Evolutionary conservation across 768 basidiomycete genomes (phyloP).

Genomic region (Chlorophyllum brunneum): DNA sequence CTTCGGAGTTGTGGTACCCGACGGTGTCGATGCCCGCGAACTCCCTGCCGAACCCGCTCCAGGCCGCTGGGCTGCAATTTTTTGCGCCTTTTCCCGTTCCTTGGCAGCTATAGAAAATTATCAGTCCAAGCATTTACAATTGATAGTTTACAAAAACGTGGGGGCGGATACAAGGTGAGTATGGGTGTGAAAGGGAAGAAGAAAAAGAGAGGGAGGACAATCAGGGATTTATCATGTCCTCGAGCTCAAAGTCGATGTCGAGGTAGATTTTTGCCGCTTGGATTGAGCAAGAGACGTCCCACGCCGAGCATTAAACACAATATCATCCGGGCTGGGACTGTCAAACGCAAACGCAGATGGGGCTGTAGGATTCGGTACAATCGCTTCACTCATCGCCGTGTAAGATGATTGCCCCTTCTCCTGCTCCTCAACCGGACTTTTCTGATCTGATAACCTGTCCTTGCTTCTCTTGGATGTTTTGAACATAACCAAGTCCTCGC

Average conservation of each 20-base stretch:
- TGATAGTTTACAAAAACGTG: constrained; percentile 18
- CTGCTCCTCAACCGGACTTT: constrained; percentile 22
- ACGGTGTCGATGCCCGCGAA: constrained; percentile 43
- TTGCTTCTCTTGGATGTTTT: constrained; percentile 31
- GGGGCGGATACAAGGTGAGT: not conserved
- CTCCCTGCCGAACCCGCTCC: constrained; percentile 37
- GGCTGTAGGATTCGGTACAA: constrained; percentile 32
- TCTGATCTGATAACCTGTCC: constrained; percentile 25
- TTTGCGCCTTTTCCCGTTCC: constrained; percentile 76
- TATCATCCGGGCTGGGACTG: constrained; percentile 88
- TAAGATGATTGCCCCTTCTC: constrained; percentile 7
- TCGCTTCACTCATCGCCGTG: constrained; percentile 4
- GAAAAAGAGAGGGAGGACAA: constrained; percentile 15
- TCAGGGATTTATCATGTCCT: constrained; percentile 15
- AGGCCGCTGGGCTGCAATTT: constrained; percentile 43
- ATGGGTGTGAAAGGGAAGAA: constrained; percentile 16
- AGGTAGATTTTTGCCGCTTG: constrained; percentile 18
- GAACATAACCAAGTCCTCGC: constrained; percentile 38
- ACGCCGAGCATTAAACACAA: constrained; percentile 75
- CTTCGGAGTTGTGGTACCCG: constrained; percentile 31
- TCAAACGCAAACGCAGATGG: constrained; percentile 62
- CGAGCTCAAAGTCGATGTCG: constrained; percentile 16
- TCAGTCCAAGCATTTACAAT: constrained; percentile 35
- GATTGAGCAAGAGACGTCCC: constrained; percentile 44
- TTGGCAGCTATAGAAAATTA: constrained; percentile 60